Percentiles rank a stretch among this genome's conserved stretches.
phyloP scores from a whole-genome alignment of 2,329 filamentous ascomycete genomes.

The Beauveria rudraprayagi region DNA sequence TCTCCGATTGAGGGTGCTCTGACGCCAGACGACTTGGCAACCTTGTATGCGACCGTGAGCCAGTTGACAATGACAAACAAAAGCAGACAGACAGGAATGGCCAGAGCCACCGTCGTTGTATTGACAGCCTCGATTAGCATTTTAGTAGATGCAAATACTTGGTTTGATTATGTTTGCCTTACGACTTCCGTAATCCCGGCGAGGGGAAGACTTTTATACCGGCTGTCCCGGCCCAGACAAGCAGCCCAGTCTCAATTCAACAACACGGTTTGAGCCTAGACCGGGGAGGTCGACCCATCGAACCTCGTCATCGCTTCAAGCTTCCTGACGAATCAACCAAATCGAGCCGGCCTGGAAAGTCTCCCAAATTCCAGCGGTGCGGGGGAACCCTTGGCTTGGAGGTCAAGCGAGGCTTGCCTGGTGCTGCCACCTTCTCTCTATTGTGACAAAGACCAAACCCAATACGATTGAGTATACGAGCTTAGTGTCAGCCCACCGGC shows the following conservation, averaged over 20 bases:
- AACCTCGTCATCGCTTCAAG: neutral
- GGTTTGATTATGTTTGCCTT: neutral
- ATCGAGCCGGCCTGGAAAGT: neutral
- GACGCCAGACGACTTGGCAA: constrained; percentile 4
- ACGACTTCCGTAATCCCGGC: neutral
- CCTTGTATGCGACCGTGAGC: neutral
- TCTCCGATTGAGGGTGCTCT: constrained; percentile 1
- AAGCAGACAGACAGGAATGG: neutral
- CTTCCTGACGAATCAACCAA: neutral
- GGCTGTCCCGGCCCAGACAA: neutral
- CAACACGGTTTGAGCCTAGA: neutral
- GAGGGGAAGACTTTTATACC: neutral
- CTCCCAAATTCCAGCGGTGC: neutral
- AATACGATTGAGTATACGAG: neutral
- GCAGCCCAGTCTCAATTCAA: neutral
- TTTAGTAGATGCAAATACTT: neutral
- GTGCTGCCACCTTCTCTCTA: neutral
- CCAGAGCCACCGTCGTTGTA: neutral
- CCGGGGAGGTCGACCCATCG: neutral
- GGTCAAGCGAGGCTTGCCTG: neutral
- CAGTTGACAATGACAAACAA: neutral
- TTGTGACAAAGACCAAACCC: neutral
- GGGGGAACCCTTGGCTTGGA: neutral
- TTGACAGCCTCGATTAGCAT: constrained; percentile 1
- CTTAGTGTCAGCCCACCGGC: neutral